phyloP scores from a whole-genome alignment of 2,329 filamentous ascomycete genomes.

The Penicillium sclerotiorum region DNA sequence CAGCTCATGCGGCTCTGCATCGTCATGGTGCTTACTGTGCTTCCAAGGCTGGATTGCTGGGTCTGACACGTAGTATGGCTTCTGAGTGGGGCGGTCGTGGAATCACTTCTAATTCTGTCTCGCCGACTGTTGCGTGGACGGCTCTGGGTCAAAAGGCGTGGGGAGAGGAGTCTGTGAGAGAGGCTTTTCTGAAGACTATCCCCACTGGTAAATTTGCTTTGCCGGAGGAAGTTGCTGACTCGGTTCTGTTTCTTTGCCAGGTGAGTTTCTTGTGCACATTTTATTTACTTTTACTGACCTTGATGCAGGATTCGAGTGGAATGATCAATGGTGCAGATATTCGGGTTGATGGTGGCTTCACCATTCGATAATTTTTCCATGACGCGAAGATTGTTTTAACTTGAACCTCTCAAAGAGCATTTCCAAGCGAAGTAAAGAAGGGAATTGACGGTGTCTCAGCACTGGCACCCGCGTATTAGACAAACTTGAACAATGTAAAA shows the following conservation, averaged over 20 bases:
- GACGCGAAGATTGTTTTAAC: not conserved
- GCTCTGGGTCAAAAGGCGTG: constrained; percentile 48
- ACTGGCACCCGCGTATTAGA: constrained; percentile 3
- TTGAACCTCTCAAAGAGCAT: not conserved
- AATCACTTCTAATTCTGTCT: constrained; percentile 51
- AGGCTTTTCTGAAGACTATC: constrained; percentile 42
- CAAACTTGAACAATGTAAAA: constrained; percentile 2
- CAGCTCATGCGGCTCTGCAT: constrained; percentile 50
- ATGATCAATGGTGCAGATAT: constrained; percentile 48
- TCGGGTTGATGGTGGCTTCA: constrained; percentile 45
- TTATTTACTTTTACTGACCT: not conserved
- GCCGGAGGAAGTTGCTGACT: constrained; percentile 44
- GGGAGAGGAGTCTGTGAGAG: constrained; percentile 38
- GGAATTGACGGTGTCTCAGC: constrained; percentile 17
- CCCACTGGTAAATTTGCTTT: constrained; percentile 44
- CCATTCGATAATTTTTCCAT: constrained; percentile 32
- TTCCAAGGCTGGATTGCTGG: constrained; percentile 50
- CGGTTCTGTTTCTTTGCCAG: constrained; percentile 44
- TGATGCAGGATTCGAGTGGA: constrained; percentile 39
- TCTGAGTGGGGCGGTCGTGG: constrained; percentile 51
- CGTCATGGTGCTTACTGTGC: constrained; percentile 53
- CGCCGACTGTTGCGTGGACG: constrained; percentile 52
- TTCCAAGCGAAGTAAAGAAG: constrained; percentile 16
- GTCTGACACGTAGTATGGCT: constrained; percentile 50
- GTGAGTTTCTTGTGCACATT: constrained; percentile 16